Percentiles rank a stretch among this genome's conserved stretches.
phyloP scores from a whole-genome alignment of 441 rosid species.

The Syzygium malaccense region DNA sequence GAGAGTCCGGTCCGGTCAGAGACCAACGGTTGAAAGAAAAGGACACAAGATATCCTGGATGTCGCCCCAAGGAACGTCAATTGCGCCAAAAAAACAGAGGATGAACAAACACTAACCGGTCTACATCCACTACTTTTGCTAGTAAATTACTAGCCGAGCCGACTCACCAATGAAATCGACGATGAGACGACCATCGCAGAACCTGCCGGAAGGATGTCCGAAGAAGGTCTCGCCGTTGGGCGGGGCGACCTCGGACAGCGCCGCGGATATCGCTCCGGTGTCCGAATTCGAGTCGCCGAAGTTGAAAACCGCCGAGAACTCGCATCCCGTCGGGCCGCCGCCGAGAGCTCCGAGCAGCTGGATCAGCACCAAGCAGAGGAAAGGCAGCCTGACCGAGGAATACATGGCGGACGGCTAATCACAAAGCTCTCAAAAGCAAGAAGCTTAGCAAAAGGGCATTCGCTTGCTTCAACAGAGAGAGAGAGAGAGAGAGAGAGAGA shows the following conservation, averaged over 20 bases:
- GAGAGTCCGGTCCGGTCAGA: not conserved
- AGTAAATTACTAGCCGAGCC: not conserved
- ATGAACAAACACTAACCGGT: not conserved
- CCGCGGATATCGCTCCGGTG: conserved; percentile 53
- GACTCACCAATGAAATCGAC: conserved; percentile 56
- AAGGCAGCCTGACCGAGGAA: not conserved
- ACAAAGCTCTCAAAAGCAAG: not conserved
- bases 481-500: too few relatives aligned
- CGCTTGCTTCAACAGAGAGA: not conserved
- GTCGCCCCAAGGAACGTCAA: not conserved
- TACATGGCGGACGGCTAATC: not conserved
- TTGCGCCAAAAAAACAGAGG: not conserved
- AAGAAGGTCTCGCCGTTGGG: conserved; percentile 81
- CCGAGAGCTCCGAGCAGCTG: not conserved
- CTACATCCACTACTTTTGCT: not conserved
- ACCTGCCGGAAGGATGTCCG: conserved; percentile 61
- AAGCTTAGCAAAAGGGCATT: not conserved
- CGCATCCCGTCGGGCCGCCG: conserved; percentile 16
- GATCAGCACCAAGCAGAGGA: not conserved
- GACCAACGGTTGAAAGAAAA: not conserved
- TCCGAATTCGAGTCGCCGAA: conserved; percentile 91
- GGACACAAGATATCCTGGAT: not conserved
- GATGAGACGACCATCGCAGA: conserved; percentile 69
- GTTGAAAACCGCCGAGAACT: conserved; percentile 59
- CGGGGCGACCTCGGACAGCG: conserved; percentile 31